Base-by-base conservation (phyloP, 441 rosid species). In the Populus hybrid region DNA sequence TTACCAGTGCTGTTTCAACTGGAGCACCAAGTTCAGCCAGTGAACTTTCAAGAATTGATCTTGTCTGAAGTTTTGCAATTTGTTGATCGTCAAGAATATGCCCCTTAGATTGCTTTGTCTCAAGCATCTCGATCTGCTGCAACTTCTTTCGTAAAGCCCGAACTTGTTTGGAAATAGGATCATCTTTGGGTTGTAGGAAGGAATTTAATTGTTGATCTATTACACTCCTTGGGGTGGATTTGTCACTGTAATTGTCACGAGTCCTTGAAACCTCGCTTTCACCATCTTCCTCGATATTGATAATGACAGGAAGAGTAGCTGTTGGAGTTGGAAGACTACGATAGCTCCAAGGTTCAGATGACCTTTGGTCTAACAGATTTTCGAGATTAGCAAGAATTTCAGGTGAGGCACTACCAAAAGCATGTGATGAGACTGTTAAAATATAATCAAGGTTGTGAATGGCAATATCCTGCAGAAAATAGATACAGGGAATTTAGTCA, bases 71-170 rank as follows among this genome's bases (percentile, higher is more conserved):
- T 86, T 97, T 97, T 67, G 95, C 92, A 77, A 89, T 83, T 81
- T 94, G 99, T 89, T 97, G 99, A 83, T 85, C 88, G 84, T 97
- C 99, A 9, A 97, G 99, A 76, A 75, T 73, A 78, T 84, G 88
- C 35, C 98, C 98, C 69, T 86, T 84, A 26, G 87, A 86, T 79
- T 85, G 96, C 84, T 90, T 97, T 65, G 80, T 82, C 87, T 94
- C 98, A 29, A 97, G 99, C 88, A 91, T 91, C 86, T 94, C 99
- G 77, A 97, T 92, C 82, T 97, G 99, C 84, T 94, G 99, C 89
- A 97, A 79, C 83, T 97, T 94, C 81, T 94, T 97, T 81, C 93
- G 80, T 70, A 97, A 81, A 80, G 94, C 97, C 42, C 97, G 94
- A 77, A 92, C 89, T 82, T 88, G 93, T 81, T 89, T 94, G 72